A percentile compares a stretch with the other conserved stretches of the same genome.
phyloP scores from a whole-genome alignment of 495 filamentous ascomycete species.

The Aspergillus sparsus region DNA sequence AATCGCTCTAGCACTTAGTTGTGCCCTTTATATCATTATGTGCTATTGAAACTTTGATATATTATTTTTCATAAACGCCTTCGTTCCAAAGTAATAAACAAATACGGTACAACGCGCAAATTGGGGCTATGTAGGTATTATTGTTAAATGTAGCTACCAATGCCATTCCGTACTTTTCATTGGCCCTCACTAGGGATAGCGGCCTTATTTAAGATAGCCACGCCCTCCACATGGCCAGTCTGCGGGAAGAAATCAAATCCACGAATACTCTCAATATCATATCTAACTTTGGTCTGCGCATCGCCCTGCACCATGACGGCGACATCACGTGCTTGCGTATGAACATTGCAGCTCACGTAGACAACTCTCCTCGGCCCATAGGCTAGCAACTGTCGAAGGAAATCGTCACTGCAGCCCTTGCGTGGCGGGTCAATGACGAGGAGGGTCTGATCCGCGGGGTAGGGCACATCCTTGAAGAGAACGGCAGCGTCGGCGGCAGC shows the following conservation, averaged over 20 bases:
- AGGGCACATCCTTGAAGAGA: constrained; percentile 73
- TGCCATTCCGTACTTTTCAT: neutral
- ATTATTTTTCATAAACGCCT: too few relatives aligned
- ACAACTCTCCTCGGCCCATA: constrained; percentile 78
- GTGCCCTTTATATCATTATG: too few relatives aligned
- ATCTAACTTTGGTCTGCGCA: constrained; percentile 55
- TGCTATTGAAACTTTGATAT: too few relatives aligned
- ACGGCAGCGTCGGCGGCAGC: constrained; percentile 79
- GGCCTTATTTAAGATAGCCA: constrained; percentile 68
- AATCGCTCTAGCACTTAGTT: too few relatives aligned
- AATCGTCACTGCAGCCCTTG: constrained; percentile 88
- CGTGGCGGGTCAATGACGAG: constrained; percentile 92
- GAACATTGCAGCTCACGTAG: constrained; percentile 97
- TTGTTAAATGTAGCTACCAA: neutral
- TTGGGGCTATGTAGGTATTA: neutral
- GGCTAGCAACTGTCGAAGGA: constrained; percentile 74
- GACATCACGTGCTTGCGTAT: constrained; percentile 93
- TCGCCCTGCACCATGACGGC: constrained; percentile 74
- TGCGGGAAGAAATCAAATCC: constrained; percentile 99
- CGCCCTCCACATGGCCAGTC: constrained; percentile 94
- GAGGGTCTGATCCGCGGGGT: constrained; percentile 75
- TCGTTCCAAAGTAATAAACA: too few relatives aligned
- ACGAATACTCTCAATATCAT: constrained; percentile 86
- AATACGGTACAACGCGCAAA: too few relatives aligned
- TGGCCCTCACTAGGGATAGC: neutral